Base-by-base conservation (phyloP, 139 green algal species). In the Tetradesmus obliquus region DNA sequence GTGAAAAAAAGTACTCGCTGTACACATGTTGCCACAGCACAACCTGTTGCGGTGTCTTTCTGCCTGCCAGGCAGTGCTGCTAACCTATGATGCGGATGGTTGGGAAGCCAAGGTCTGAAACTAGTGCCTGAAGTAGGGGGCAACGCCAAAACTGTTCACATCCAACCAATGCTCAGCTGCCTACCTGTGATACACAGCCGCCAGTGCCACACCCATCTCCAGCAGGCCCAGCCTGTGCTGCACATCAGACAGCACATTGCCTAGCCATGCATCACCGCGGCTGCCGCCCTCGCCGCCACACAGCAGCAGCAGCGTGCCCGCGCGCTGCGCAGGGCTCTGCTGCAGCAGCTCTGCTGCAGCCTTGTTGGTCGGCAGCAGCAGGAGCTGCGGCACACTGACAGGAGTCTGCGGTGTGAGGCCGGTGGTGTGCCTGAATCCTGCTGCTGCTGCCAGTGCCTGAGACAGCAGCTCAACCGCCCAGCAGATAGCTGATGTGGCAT, bases 151-250 rank as follows among this genome's bases (percentile, higher is more conserved):
- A 45, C 32, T 45, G 32, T 45, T 45, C 32, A 45, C 32, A 45
- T 0, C 32, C 32, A 45, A 45, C 32, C 32, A 45, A 45, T 45
- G 32, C 32, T 45, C 32, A 45, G 32, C 32, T 13, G 3, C 85
- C 7, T 24, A 82, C 85, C 85, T 89, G 62, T 53, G 6, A 15
- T 82, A 66, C 6, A 62, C 45, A 60, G 85, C 85, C 10, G 85
- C 85, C 17, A 89, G 62, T 66, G 82, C 17, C 66, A 89, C 62
- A 15, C 85, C 85, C 62, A 82, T 82, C 62, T 89, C 85, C 5
- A 62, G 13, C 66, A 89, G 66, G 62, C 85, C 85, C 32, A 89
- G 45, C 32, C 45, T 5, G 55, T 17, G 54, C 12, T 6, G 20
- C 62, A 89, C 62, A 62, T 53, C 62, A 24, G 10, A 32, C 85